Evolutionary conservation across 2,329 filamentous ascomycete species (phyloP), one percentile per base, ranked within the genome.

Genomic region (Colletotrichum sublineola): DNA sequence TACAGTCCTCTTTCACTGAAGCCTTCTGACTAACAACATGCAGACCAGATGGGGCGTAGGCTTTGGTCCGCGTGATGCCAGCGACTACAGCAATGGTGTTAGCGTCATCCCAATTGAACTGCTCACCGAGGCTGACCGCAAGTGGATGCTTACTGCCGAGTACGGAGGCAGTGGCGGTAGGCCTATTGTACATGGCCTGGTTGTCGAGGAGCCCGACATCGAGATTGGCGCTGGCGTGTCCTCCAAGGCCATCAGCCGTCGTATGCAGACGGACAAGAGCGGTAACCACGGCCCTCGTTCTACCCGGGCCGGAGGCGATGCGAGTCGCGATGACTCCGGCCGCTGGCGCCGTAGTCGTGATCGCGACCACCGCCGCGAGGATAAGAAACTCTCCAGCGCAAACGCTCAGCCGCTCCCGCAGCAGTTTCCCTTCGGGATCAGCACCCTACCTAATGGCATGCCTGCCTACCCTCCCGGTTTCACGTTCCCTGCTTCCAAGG

Each of bases 151-250:
- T 75, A 97, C 92, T 46, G 97, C 96, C 15, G 94, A 97, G 75
- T 97, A 92, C 79, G 96, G 96, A 75, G 96, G 96, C 67, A 97
- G 94, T 74, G 96, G 96, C 68, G 96, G 96, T 67, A 89, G 89
- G 68, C 85, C 90, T 2, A 94, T 99, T 73, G 92, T 95, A 79
- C 86, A 89, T 18, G 95, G 95, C 53, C 90, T 99, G 84, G 93
- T 95, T 8, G 93, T 99, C 36, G 96, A 99, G 81, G 96, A 99
- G 83, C 96, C 96, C 3, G 96, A 99, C 79, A 99, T 99, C 77
- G 96, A 99, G 82, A 99, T 99, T 70, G 96, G 96, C 65, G 95
- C 96, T 24, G 96, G 96, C 68, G 97, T 99, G 18, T 98, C 95
- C 24, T 98, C 95, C 55, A 99, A 99, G 86, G 94, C 90, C 50